A percentile compares a stretch with the other conserved stretches of the same genome.
These are phyloP conservation scores for Scytalidium lignicola DNA, from an alignment of 2,329 filamentous ascomycete species.

Conservation along the genomic window DNA sequence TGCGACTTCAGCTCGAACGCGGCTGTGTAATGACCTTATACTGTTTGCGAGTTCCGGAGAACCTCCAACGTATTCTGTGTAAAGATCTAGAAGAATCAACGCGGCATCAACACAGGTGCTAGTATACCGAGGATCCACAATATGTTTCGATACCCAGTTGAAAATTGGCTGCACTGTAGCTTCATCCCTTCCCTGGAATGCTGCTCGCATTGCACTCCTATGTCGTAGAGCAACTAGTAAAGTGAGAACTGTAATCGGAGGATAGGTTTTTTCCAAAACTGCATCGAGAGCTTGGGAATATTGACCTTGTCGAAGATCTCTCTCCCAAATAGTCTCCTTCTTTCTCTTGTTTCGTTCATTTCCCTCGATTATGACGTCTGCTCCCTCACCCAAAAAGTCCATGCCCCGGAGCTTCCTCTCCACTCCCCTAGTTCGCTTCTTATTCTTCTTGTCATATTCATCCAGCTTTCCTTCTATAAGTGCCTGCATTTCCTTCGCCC, in stretches of 20 bases:
- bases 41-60: conserved; percentile 67
- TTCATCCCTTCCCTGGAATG: conserved; percentile 78
- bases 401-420: conserved; percentile 62
- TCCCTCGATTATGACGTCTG: conserved; percentile 81
- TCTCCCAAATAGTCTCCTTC: conserved; percentile 73
- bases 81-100: conserved; percentile 79
- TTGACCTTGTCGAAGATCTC: conserved; percentile 69
- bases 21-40: conserved; percentile 62
- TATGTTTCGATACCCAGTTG: conserved; percentile 74
- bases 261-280: conserved; percentile 58
- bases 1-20: conserved; percentile 74
- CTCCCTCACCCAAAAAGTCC: conserved; percentile 77
- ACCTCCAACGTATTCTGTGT: conserved; percentile 71
- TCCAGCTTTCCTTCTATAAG: conserved; percentile 73
- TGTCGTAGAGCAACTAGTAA: conserved; percentile 81
- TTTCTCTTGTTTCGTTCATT: conserved; percentile 60
- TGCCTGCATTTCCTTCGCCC: conserved; percentile 79
- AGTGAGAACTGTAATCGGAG: conserved; percentile 63
- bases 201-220: conserved; percentile 75
- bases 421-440: conserved; percentile 53
- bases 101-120: conserved; percentile 77
- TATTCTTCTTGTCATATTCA: conserved; percentile 66
- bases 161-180: conserved; percentile 75
- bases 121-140: conserved; percentile 78
- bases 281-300: conserved; percentile 76